These are phyloP conservation scores for Plasmodium fragile DNA, from an alignment of 169 alveolate species.

Conservation along the genomic window DNA sequence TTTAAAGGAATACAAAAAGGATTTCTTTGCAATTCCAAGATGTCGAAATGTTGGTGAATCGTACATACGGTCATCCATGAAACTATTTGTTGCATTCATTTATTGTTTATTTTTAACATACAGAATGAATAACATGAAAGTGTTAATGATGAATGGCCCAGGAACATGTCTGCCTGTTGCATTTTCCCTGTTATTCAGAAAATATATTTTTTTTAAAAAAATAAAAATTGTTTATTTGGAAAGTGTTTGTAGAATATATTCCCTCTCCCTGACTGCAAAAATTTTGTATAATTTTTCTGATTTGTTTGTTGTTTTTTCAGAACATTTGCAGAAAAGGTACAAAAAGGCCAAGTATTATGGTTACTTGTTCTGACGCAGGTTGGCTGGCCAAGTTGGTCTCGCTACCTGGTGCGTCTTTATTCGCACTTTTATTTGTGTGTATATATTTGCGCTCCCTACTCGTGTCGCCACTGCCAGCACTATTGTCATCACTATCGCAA, in stretches of 20 bases:
- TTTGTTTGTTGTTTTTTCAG: constrained; percentile 70
- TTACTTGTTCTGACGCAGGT: constrained; percentile 27
- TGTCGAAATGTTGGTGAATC: constrained; percentile 74
- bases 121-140: constrained; percentile 49
- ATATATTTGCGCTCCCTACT: neutral
- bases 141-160: constrained; percentile 61
- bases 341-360: constrained; percentile 69
- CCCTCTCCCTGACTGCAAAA: constrained; percentile 54
- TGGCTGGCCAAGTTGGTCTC: neutral
- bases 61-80: constrained; percentile 5
- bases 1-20: constrained; percentile 30
- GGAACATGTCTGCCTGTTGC: constrained; percentile 73
- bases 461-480: neutral
- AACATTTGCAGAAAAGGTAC: constrained; percentile 52
- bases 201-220: constrained; percentile 58
- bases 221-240: constrained; percentile 60
- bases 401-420: neutral
- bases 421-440: neutral
- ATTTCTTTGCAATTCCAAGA: constrained; percentile 58
- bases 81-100: constrained; percentile 34
- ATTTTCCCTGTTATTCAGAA: constrained; percentile 51
- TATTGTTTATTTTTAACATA: constrained; percentile 70
- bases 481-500: neutral
- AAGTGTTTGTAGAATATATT: constrained; percentile 65
- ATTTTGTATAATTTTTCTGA: constrained; percentile 49